Base-by-base conservation (phyloP, 306 rosid species). In the Quercus wislizeni region DNA sequence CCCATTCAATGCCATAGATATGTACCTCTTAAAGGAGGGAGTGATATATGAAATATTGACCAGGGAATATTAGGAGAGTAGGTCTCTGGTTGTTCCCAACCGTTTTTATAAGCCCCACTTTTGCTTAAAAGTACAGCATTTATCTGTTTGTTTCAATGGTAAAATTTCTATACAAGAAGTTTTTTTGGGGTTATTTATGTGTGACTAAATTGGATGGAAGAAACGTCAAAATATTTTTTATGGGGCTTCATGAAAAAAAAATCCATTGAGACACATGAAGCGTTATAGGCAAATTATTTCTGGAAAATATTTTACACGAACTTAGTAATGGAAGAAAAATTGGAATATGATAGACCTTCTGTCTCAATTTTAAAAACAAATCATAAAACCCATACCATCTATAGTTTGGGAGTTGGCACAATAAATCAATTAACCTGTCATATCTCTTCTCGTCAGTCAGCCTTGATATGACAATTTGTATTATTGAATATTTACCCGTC, bases 331-430 rank as follows among this genome's bases (percentile, higher is more conserved):
- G n/a, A 0, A 13, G 4, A 64, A 17, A 15, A 30, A 2, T 30
- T 7, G 43, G 46, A 64, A 6, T 64, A n/a, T 12, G 14, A 59
- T 15, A 23, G 15, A 11, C 33, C 14, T 64, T 64, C 8, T 17
- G 20, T 64, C 2, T 15, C 70, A 6, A 15, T 6, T 30, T 30
- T 12, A 62, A 64, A 64, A 64, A 31, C 2, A 64, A 20, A 64
- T 64, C 13, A 30, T 71, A 7, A 38, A 17, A 46, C 18, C 9
- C 5, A 20, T 5, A 41, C 55, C 35, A 4, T 68, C 43, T 43
- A 41, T 75, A 67, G 62, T 78, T 27, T 55, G 63, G 23, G 25
- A 33, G 69, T 70, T 74, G 74, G 68, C 51, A 70, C 56, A 54
- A 27, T 55, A 4, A 58, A n/a, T 25, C 38, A 41, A 28, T 63